A percentile compares a stretch with the other conserved stretches of the same genome.
These are phyloP conservation scores for Emmonsiellopsis sp. DNA, from an alignment of 2,329 filamentous ascomycete genomes.

Conservation along the genomic window DNA sequence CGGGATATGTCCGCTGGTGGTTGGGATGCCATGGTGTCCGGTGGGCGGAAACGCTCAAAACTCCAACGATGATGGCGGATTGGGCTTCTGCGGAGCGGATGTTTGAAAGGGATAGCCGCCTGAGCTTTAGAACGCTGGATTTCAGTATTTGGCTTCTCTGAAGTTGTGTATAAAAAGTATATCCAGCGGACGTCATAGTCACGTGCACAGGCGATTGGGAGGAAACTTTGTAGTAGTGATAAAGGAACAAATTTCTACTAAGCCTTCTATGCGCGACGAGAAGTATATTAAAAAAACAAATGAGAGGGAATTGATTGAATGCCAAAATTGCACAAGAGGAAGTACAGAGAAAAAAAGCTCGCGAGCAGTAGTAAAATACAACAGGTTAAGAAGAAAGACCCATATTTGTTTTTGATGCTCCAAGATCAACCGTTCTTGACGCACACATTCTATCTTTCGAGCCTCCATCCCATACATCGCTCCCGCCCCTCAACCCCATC, in stretches of 20 bases:
- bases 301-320: slow-evolving; percentile 11
- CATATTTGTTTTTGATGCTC: slow-evolving; percentile 34
- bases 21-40: background rate
- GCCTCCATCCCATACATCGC: slow-evolving; percentile 20
- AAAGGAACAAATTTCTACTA: slow-evolving; percentile 11
- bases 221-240: background rate
- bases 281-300: slow-evolving; percentile 2
- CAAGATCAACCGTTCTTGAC: slow-evolving; percentile 34
- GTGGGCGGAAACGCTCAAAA: background rate
- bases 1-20: background rate
- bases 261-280: background rate
- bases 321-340: slow-evolving; percentile 12
- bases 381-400: slow-evolving; percentile 34
- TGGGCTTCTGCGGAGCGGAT: background rate
- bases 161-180: too few species aligned
- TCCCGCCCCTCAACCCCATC: slow-evolving; percentile 14
- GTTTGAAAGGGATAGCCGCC: too few species aligned
- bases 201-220: too few species aligned
- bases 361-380: slow-evolving; percentile 39
- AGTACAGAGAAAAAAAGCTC: slow-evolving; percentile 26
- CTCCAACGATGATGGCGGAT: background rate
- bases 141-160: too few species aligned
- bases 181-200: too few species aligned
- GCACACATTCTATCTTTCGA: slow-evolving; percentile 29
- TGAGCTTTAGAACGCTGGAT: too few species aligned